Evolutionary conservation across 192 early-diverging fungal species (phyloP).

Genomic region (Coemansia sp.): DNA sequence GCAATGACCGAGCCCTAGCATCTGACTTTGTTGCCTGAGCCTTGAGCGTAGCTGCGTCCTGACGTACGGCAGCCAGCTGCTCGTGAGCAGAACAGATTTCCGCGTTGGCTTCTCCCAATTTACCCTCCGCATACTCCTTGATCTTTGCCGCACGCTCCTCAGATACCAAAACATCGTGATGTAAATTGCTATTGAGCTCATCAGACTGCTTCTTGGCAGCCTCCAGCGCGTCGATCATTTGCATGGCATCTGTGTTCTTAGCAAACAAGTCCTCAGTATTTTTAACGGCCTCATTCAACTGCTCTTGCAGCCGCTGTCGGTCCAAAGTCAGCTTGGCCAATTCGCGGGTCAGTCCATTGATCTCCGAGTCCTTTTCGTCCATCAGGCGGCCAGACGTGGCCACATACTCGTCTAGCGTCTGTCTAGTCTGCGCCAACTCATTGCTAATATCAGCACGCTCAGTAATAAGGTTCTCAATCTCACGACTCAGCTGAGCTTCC

Average conservation of each 20-base stretch:
- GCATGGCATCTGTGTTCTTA: conserved; percentile 27
- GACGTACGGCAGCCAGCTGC: conserved; percentile 17
- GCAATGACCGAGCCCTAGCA: conserved; percentile 26
- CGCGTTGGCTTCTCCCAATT: conserved; percentile 26
- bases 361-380: conserved; percentile 33
- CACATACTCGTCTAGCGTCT: conserved; percentile 42
- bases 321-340: conserved; percentile 36
- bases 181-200: conserved; percentile 24
- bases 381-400: conserved; percentile 25
- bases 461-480: conserved; percentile 26
- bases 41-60: conserved; percentile 21
- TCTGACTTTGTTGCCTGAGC: conserved; percentile 30
- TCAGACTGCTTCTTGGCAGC: conserved; percentile 26
- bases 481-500: conserved; percentile 28
- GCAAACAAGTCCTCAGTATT: conserved; percentile 17
- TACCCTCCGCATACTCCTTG: conserved; percentile 36
- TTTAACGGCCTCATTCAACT: conserved; percentile 17
- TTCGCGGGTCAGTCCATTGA: conserved; percentile 31
- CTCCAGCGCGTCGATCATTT: conserved; percentile 18
- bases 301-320: conserved; percentile 33
- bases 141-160: conserved; percentile 39
- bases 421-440: conserved; percentile 27
- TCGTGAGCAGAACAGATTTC: conserved; percentile 29
- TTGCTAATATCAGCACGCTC: conserved; percentile 24
- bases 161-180: conserved; percentile 33